Base-by-base conservation (phyloP, 2,329 filamentous ascomycete species). In the Clonostachys rhizophaga region DNA sequence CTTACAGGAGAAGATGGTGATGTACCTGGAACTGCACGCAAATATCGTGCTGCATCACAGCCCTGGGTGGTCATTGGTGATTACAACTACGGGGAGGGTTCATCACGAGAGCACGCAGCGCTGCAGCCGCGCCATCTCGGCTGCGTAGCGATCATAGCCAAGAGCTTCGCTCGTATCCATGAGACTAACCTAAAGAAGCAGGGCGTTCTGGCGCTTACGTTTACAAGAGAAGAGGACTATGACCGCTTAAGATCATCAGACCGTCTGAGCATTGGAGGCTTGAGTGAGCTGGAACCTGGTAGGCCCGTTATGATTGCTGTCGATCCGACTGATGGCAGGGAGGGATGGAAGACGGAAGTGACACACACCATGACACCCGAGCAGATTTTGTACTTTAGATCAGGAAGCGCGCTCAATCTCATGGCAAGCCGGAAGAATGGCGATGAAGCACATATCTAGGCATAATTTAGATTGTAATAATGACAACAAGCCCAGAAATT, bases 151-250 rank as follows among this genome's bases (percentile, higher is more conserved):
- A 88, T 94, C 68, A 89, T 92, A 64, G 84, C 81, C 66, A 84
- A 86, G 68, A 86, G 79, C 52, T 94, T 92, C 68, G 89, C 89
- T 59, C 86, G 89, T 79, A 92, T 92, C 63, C 89, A 94, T 78
- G 89, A 94, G 78, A 92, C 89, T 68, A 94, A 94, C 77, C 75
- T 92, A 70, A 94, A 94, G 85, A 94, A 92, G 81, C 87, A 90
- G 75, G 47, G 50, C 8, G 12, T 52, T 9, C 13, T 46, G 42
- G 36, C 42, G 59, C 74, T 89, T 54, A 89, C 84, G 55, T 89
- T 89, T 73, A 66, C 34, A 12, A n/a, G 11, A 12, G 16, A 13
- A 13, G 42, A 18, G 17, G 42, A 43, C 20, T 43, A 43, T 44
- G 14, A 43, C 16, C 13, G 42, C 18, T n/a, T 43, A 6, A 10